Conservation (phyloP, 805 yeast genomes). For the Sugiyamaella boreocaroliniensis region DNA sequence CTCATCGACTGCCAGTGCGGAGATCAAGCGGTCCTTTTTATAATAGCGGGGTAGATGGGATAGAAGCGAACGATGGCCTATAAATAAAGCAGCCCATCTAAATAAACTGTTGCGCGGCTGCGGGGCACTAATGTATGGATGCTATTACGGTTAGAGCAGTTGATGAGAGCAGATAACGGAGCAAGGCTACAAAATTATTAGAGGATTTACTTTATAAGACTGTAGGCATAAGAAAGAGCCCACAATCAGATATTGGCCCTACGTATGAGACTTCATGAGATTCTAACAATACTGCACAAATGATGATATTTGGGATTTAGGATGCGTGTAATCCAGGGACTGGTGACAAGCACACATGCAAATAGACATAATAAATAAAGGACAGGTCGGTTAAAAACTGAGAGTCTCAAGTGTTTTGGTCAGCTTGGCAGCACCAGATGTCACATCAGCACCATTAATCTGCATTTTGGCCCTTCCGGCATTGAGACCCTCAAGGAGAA, state of each 20-base stretch:
- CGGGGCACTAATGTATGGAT: background rate
- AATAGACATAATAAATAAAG: no score
- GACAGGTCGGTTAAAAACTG: constrained; percentile 39
- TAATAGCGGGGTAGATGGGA: background rate
- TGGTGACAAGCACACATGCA: no score
- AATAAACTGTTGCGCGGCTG: background rate
- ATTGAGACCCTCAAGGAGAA: constrained; percentile 77
- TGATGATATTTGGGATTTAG: no score
- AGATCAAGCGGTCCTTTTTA: background rate
- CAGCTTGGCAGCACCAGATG: constrained; percentile 15
- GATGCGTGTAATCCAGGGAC: no score
- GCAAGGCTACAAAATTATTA: no score
- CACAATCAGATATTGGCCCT: no score
- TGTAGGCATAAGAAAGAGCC: no score
- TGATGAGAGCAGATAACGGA: no score
- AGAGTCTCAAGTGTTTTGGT: constrained; percentile 45
- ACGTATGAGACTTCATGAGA: no score
- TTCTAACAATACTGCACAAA: no score
- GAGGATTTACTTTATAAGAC: no score
- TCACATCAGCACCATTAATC: constrained; percentile 40
- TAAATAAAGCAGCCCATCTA: background rate
- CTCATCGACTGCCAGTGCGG: constrained; percentile 6
- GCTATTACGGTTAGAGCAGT: no score
- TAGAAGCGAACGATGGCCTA: background rate
- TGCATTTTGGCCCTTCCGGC: constrained; percentile 59